Percentiles rank a stretch among this genome's conserved stretches.
phyloP scores from a whole-genome alignment of 495 filamentous ascomycete genomes.

The Hypoxylon crocopeplum region DNA sequence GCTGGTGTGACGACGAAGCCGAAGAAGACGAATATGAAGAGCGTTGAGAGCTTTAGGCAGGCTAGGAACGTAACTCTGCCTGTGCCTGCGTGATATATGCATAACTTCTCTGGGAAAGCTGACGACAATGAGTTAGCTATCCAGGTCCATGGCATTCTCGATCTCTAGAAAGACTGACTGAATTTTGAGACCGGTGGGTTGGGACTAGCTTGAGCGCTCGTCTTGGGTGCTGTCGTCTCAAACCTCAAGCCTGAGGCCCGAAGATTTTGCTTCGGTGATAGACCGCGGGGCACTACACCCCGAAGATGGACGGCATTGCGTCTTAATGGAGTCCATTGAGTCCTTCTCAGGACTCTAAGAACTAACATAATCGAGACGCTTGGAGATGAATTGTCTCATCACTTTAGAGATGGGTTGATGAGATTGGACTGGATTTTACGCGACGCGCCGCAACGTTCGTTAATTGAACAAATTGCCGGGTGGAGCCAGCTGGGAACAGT shows the following conservation, averaged over 20 bases:
- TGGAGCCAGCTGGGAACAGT: no score
- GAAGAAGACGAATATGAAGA: conserved; percentile 72
- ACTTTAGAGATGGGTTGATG: neutral
- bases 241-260: conserved; percentile 14
- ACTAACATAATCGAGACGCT: conserved; percentile 13
- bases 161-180: no score
- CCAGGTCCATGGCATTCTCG: no score
- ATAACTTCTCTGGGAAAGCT: conserved; percentile 63
- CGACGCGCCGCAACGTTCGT: no score
- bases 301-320: neutral
- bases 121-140: neutral
- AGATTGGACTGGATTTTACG: conserved; percentile 1
- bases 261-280: conserved; percentile 1
- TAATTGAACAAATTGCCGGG: no score
- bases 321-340: conserved; percentile 9
- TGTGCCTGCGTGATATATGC: conserved; percentile 77
- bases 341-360: conserved; percentile 10
- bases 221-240: conserved; percentile 19
- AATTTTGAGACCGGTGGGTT: conserved; percentile 6
- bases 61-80: conserved; percentile 69
- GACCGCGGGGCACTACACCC: neutral
- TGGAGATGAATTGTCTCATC: neutral
- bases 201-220: conserved; percentile 1
- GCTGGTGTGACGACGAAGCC: conserved; percentile 65
- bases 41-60: conserved; percentile 70